A percentile compares a stretch with the other conserved stretches of the same genome.
Evolutionary conservation across 1,284 basidiomycete species (phyloP).

Genomic region (Sphaerobolus stellatus): DNA sequence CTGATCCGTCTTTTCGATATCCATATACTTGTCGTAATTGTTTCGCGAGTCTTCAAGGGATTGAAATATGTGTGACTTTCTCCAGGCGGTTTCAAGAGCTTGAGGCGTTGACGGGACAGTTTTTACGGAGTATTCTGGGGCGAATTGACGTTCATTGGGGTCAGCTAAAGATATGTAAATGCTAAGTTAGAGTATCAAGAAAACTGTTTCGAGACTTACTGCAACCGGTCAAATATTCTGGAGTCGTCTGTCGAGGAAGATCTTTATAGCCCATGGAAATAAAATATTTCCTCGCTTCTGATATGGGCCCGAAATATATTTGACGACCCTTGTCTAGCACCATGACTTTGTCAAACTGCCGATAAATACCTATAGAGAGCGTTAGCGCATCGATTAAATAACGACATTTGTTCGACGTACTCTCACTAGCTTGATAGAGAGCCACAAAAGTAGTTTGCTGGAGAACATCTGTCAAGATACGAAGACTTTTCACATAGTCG

Average conservation of each 20-base stretch:
- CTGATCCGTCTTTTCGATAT: conserved; percentile 59
- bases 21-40: conserved; percentile 69
- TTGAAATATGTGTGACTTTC: conserved; percentile 50
- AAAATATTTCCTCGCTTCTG: conserved; percentile 48
- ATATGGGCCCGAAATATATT: conserved; percentile 51
- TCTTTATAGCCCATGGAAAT: conserved; percentile 42
- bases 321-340: conserved; percentile 51
- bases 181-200: conserved; percentile 17
- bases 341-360: conserved; percentile 68
- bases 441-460: conserved; percentile 80
- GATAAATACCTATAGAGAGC: conserved; percentile 51
- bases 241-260: conserved; percentile 44
- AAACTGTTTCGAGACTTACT: conserved; percentile 27
- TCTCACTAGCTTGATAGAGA: conserved; percentile 85
- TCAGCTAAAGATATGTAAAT: too few relatives aligned
- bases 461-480: conserved; percentile 78
- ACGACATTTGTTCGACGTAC: conserved; percentile 52
- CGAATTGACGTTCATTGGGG: conserved; percentile 82
- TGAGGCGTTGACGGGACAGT: conserved; percentile 76
- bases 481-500: conserved; percentile 71
- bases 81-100: conserved; percentile 69
- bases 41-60: conserved; percentile 53
- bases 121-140: conserved; percentile 58
- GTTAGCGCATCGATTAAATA: conserved; percentile 38
- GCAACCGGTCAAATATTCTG: conserved; percentile 81